Conservation (phyloP, 164 flowering plant species). For the Vitis riparia region DNA sequence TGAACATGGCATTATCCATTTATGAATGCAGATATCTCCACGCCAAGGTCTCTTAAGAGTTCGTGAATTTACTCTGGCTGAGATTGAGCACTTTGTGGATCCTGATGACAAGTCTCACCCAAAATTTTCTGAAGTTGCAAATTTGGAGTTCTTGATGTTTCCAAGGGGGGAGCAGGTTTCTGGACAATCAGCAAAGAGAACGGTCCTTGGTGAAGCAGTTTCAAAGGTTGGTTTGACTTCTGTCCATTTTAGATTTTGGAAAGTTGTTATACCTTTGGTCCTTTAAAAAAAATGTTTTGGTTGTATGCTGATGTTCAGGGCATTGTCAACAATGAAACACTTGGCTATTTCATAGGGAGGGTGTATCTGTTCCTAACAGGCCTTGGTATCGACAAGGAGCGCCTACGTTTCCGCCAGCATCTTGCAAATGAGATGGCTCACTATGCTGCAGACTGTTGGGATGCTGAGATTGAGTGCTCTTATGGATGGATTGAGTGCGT, state of each 20-base stretch:
- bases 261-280: no score
- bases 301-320: conserved; percentile 47
- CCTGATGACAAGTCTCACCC: conserved; percentile 94
- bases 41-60: conserved; percentile 98
- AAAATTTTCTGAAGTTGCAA: conserved; percentile 69
- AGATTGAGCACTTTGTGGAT: conserved; percentile 97
- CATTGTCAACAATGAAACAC: conserved; percentile 87
- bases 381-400: conserved; percentile 84
- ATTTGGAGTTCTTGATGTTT: conserved; percentile 89
- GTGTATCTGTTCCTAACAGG: conserved; percentile 82
- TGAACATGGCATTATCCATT: no score
- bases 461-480: conserved; percentile 97
- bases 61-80: conserved; percentile 94
- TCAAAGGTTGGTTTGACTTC: conserved; percentile 47
- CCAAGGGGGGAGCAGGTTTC: conserved; percentile 87
- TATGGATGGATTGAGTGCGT: conserved; percentile 99
- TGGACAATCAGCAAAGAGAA: conserved; percentile 63
- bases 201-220: conserved; percentile 79
- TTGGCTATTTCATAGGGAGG: conserved; percentile 94
- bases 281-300: no score
- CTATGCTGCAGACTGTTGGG: conserved; percentile 99
- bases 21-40: conserved; percentile 76
- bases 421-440: conserved; percentile 99
- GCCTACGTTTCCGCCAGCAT: conserved; percentile 91
- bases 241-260: no score